Base-by-base conservation (phyloP, 257 asterid genomes). In the Ajuga chamaepitys region DNA sequence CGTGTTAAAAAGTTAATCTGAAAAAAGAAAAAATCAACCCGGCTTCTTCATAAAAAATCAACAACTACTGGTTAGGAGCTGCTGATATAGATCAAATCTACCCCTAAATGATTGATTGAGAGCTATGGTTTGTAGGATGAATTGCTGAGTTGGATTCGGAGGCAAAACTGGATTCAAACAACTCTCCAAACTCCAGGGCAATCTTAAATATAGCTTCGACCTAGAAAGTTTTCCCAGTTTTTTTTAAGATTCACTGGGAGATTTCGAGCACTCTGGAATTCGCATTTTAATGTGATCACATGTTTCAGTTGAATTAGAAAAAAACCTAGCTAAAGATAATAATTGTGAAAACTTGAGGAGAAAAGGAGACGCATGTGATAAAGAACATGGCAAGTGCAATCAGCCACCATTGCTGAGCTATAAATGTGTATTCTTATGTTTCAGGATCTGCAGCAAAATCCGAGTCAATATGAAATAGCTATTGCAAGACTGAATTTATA, bases 41-140 rank as follows among this genome's bases (percentile, higher is more conserved):
- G n/a, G n/a, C n/a, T n/a, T n/a, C n/a, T n/a, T n/a, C n/a, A n/a
- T n/a, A n/a, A n/a, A n/a, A n/a, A n/a, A n/a, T n/a, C n/a, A n/a
- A n/a, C n/a, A n/a, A n/a, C n/a, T n/a, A 18, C 54, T 40, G 9
- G 35, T 66, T 16, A 40, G 57, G 51, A 38, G 51, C 38, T 59
- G 32, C 52, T 9, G 28, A 17, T 9, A 25, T 9, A 34, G 58
- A 35, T 26, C 18, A 16, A 28, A 14, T 38, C 11, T 9, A 21
- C 13, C 54, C 18, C 28, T 18, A 8, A 18, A 17, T 46, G 12
- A 9, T 12, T n/a, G 4, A 2, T 53, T 86, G n/a, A 79, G 96
- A 73, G 96, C 96, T 16, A 40, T 88, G 53, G n/a, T 69, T 88
- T 7, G 90, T 88, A 8, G 95, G 96, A 55, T 95, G 96, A 61